Evolutionary conservation across 2,329 filamentous ascomycete species (phyloP).

Genomic region (Scortechinia acanthostroma): DNA sequence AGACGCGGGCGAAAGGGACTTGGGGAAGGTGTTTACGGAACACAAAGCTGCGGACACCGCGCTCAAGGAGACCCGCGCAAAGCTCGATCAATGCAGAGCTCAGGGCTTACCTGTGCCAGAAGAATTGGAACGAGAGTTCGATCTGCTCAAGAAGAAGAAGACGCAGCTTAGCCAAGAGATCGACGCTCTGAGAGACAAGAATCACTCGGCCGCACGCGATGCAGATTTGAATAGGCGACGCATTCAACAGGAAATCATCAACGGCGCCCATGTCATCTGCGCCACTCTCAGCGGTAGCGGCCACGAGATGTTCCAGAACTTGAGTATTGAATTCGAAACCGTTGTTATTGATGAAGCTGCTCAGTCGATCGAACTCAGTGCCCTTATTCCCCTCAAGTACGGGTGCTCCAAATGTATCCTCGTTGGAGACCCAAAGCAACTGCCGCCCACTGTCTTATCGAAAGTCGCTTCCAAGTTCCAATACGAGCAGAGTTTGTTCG

Average conservation of each 20-base stretch:
- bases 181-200: constrained; percentile 78
- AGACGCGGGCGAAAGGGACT: constrained; percentile 43
- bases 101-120: constrained; percentile 34
- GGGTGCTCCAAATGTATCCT: constrained; percentile 94
- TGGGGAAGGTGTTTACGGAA: constrained; percentile 55
- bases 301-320: constrained; percentile 91
- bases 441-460: constrained; percentile 91
- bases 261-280: constrained; percentile 86
- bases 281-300: constrained; percentile 91
- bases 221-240: constrained; percentile 77
- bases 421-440: constrained; percentile 93
- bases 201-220: constrained; percentile 74
- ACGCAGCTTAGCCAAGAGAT: constrained; percentile 73
- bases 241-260: constrained; percentile 84
- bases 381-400: constrained; percentile 93
- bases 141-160: constrained; percentile 71
- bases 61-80: constrained; percentile 63
- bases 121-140: constrained; percentile 69
- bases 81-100: constrained; percentile 61
- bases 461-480: constrained; percentile 86
- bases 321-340: constrained; percentile 95
- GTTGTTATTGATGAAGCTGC: constrained; percentile 97
- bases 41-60: constrained; percentile 69
- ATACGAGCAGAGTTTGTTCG: constrained; percentile 96
- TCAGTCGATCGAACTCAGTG: constrained; percentile 94